These are phyloP conservation scores for Podochytrium sp. DNA, from an alignment of 192 early-diverging fungal genomes.

Conservation along the genomic window DNA sequence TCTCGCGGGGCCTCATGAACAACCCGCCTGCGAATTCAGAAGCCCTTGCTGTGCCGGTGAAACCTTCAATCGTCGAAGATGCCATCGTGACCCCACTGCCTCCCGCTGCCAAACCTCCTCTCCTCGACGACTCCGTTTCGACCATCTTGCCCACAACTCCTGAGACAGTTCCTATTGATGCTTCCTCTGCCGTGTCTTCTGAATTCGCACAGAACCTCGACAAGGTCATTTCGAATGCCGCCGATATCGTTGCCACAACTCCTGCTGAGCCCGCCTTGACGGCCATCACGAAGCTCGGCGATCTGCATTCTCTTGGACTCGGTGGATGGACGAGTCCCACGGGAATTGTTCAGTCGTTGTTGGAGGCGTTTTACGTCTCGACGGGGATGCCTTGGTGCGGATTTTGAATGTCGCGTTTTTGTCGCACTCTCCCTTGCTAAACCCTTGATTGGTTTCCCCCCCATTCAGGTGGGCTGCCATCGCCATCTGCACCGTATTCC, in stretches of 20 bases:
- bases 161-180: neutral
- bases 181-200: too few species aligned
- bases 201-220: constrained; percentile 31
- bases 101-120: neutral
- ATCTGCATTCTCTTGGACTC: constrained; percentile 83
- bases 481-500: constrained; percentile 62
- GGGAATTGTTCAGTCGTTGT: constrained; percentile 66
- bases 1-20: constrained; percentile 3
- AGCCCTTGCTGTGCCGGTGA: neutral
- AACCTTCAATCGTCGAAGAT: neutral
- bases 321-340: constrained; percentile 67
- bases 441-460: neutral
- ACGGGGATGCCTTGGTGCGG: constrained; percentile 90
- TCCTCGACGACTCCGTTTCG: neutral
- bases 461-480: constrained; percentile 77
- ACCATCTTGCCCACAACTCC: neutral
- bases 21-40: neutral
- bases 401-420: neutral
- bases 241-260: neutral
- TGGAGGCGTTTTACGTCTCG: constrained; percentile 81
- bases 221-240: constrained; percentile 27
- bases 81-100: neutral
- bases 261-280: constrained; percentile 25
- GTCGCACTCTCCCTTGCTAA: neutral
- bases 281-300: constrained; percentile 78